Percentiles rank a stretch among this genome's conserved stretches.
Evolutionary conservation across 495 filamentous ascomycete genomes (phyloP).

Genomic region (Choiromyces venosus): DNA sequence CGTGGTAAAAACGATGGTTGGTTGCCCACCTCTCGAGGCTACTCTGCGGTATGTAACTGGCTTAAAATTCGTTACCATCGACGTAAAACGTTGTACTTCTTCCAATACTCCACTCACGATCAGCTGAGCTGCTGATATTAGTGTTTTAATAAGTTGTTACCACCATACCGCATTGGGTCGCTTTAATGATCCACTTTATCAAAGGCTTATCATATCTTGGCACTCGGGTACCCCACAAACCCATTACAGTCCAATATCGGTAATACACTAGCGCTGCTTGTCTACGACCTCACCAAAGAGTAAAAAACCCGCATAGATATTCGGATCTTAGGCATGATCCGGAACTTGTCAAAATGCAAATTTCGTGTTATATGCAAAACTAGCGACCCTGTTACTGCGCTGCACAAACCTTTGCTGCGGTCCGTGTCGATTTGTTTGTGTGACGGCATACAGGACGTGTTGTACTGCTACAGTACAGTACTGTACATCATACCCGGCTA

Average conservation of each 20-base stretch:
- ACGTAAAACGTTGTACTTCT: background rate
- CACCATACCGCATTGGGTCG: background rate
- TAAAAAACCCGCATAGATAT: background rate
- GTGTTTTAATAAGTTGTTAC: background rate
- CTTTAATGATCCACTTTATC: background rate
- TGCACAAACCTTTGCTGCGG: background rate
- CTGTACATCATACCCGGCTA: background rate
- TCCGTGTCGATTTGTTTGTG: background rate
- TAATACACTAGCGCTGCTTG: background rate
- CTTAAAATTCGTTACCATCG: background rate
- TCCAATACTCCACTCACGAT: background rate
- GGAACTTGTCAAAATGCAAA: background rate
- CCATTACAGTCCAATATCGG: background rate
- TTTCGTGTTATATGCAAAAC: background rate
- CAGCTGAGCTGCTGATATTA: background rate
- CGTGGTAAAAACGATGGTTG: too few relatives aligned
- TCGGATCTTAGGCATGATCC: background rate
- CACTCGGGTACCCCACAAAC: background rate
- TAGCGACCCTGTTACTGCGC: background rate
- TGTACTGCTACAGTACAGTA: too few relatives aligned
- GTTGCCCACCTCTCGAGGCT: too few relatives aligned
- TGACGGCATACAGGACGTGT: background rate
- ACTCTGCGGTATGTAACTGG: too few relatives aligned
- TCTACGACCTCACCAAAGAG: background rate
- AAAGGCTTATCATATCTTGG: background rate